Percentiles rank a stretch among this genome's conserved stretches.
These are phyloP conservation scores for Vitis amurensis DNA, from an alignment of 164 flowering plant genomes.

Conservation along the genomic window DNA sequence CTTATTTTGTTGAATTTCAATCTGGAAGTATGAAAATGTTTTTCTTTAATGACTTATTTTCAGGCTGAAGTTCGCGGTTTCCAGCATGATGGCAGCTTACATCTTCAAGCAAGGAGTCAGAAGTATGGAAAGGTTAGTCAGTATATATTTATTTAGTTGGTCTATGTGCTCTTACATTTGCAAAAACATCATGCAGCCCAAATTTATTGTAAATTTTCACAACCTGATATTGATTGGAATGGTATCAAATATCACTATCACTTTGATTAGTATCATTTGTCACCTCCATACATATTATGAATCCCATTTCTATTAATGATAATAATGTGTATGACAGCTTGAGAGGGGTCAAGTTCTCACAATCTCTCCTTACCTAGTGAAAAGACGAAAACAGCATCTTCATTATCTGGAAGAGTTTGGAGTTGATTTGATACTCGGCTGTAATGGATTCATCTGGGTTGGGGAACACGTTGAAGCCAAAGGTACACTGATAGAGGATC, in stretches of 20 bases:
- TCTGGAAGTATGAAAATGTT: no score
- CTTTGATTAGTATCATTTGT: background rate
- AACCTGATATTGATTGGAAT: no score
- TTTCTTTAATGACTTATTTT: background rate
- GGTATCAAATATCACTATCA: no score
- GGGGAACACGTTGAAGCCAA: conserved; percentile 79
- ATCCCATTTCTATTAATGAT: background rate
- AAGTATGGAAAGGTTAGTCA: conserved; percentile 91
- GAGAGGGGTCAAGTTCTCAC: conserved; percentile 81
- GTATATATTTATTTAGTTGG: background rate
- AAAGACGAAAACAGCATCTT: conserved; percentile 87
- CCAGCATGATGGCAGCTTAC: conserved; percentile 86
- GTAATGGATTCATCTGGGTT: conserved; percentile 92
- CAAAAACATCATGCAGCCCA: no score
- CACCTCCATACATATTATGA: background rate
- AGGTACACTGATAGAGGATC: conserved; percentile 56
- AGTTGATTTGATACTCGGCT: conserved; percentile 83
- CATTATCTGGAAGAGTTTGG: conserved; percentile 79
- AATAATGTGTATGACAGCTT: conserved; percentile 53
- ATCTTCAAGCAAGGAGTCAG: conserved; percentile 97
- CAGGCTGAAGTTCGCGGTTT: conserved; percentile 97
- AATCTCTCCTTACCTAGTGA: conserved; percentile 80
- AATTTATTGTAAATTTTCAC: no score
- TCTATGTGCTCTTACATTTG: no score
- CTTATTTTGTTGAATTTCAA: no score